Evolutionary conservation across 2,329 filamentous ascomycete species (phyloP), one percentile per base, ranked within the genome.

Genomic region (Drechslerella stenobrocha): DNA sequence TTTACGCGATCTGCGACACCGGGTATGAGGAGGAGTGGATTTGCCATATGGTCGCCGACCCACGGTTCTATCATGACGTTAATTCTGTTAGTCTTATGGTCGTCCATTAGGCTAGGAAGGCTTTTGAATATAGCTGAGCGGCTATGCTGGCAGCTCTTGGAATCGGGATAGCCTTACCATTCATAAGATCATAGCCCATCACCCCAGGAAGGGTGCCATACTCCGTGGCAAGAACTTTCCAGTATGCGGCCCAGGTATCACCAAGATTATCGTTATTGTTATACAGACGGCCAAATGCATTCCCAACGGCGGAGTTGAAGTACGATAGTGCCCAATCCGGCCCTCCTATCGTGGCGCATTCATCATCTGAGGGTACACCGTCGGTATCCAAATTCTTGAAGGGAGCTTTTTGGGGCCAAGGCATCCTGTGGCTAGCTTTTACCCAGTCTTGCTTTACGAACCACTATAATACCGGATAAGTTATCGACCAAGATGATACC

Each of bases 181-280:
- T 69, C 64, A 69, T 69, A 6, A 69, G 46, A 40, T 69, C 64
- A 35, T 69, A 69, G 5, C 64, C 64, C 64, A 69, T 69, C 7
- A 69, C 64, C 1, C 64, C 64, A 0, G 45, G 44, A 15, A 57
- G 45, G 7, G 22, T 18, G n/a, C 47, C 42, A 32, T 57, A 61
- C 15, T 63, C 56, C 20, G 30, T 48, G 7, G 64, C 64, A 24
- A 69, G 11, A 3, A 56, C 46, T 22, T 63, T 69, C 64, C 64
- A 69, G 37, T 69, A 69, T 2, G 57, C 56, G 4, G 57, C 64
- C 64, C 64, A 69, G 0, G 64, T 35, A 32, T 69, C 64, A 13
- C 64, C 64, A 11, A 69, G 51, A 9, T 56, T 56, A 30, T 69
- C 64, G 15, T 69, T 53, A n/a, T 69, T 69, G 42, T 63, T 69